Evolutionary conservation across 1,139 yeast genomes (phyloP).

Genomic region (Suhomyces panamericanus): DNA sequence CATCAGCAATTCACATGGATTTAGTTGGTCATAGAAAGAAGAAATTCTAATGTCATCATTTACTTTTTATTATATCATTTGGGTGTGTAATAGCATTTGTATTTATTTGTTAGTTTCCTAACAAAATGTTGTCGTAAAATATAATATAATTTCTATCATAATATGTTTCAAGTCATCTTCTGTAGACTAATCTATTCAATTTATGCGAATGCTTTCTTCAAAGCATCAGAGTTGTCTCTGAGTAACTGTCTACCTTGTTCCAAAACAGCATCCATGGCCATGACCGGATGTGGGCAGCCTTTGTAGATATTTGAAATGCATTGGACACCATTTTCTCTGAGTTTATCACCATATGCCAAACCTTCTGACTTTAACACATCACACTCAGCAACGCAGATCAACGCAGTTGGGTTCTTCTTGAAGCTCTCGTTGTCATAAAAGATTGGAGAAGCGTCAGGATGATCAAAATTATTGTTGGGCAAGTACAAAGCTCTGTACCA

Average conservation of each 20-base stretch:
- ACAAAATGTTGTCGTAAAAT: neutral
- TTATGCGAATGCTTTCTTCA: conserved; percentile 23
- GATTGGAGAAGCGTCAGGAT: conserved; percentile 47
- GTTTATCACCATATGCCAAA: conserved; percentile 42
- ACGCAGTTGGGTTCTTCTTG: conserved; percentile 41
- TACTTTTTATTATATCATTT: neutral
- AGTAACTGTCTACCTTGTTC: conserved; percentile 41
- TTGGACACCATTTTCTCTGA: conserved; percentile 38
- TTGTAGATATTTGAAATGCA: conserved; percentile 36
- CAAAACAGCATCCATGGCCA: conserved; percentile 49
- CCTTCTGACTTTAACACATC: conserved; percentile 50
- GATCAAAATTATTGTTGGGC: conserved; percentile 33
- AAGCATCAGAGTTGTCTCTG: conserved; percentile 30
- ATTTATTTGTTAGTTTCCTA: neutral
- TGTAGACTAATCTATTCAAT: neutral
- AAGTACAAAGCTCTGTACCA: conserved; percentile 50
- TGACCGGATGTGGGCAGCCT: conserved; percentile 50
- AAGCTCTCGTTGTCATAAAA: conserved; percentile 44
- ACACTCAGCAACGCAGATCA: conserved; percentile 45
- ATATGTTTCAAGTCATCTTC: neutral
- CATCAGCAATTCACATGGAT: no score
- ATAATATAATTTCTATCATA: no score
- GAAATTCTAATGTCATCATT: neutral
- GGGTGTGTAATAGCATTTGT: neutral
- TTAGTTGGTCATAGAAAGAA: neutral